Evolutionary conservation across 208 protist genomes (phyloP).

Genomic region (Strigomonas culicis): DNA sequence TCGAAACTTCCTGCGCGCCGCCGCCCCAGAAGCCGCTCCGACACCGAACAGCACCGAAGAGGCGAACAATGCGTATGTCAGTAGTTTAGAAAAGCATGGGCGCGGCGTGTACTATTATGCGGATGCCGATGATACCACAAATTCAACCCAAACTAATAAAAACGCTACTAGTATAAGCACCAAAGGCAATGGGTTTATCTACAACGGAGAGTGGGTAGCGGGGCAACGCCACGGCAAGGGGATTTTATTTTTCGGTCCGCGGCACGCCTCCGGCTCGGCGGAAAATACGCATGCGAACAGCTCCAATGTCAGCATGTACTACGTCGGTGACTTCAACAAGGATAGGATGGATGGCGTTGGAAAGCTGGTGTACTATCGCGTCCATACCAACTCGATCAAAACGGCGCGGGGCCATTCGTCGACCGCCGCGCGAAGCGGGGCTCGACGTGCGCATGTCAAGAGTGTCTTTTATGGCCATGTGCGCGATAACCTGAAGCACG

Average conservation of each 20-base stretch:
- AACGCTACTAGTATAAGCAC: neutral
- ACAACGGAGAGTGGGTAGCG: conserved; percentile 87
- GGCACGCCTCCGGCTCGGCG: too few relatives aligned
- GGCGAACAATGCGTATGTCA: too few relatives aligned
- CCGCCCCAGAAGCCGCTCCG: too few relatives aligned
- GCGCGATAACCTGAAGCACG: conserved; percentile 48
- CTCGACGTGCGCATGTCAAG: conserved; percentile 2
- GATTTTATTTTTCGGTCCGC: conserved; percentile 27
- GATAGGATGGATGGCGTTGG: conserved; percentile 28
- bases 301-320: conserved; percentile 14
- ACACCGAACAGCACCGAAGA: neutral
- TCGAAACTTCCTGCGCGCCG: neutral
- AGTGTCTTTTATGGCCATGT: conserved; percentile 79
- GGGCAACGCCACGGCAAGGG: conserved; percentile 72
- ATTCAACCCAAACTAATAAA: neutral
- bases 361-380: neutral
- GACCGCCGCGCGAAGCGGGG: conserved; percentile 61
- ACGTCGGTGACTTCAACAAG: conserved; percentile 22
- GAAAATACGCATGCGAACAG: neutral
- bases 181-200: conserved; percentile 24
- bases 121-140: too few relatives aligned
- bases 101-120: too few relatives aligned
- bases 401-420: too few relatives aligned
- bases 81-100: neutral
- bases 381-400: too few relatives aligned